A percentile compares a stretch with the other conserved stretches of the same genome.
Conservation (phyloP, 2,329 filamentous ascomycete species). For the Emergomyces orientalis region DNA sequence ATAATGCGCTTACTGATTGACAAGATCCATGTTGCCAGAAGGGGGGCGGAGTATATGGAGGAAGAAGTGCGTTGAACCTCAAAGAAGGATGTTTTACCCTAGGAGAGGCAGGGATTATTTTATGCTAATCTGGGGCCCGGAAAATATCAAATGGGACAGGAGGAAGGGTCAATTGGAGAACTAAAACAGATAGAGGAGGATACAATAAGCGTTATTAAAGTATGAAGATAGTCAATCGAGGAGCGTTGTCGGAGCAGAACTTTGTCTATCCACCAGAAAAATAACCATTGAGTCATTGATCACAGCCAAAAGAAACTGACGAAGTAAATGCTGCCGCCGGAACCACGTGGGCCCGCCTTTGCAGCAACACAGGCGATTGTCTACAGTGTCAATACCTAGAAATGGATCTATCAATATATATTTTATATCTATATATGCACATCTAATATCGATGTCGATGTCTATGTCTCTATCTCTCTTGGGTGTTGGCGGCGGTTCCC, state of each 20-base stretch:
- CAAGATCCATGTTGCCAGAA: slow-evolving; percentile 46
- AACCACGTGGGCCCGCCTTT: slow-evolving; percentile 3
- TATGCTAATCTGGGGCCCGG: not conserved
- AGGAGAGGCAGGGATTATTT: not conserved
- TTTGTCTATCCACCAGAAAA: not conserved
- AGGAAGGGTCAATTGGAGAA: not conserved
- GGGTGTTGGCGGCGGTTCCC: not conserved
- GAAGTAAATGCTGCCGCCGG: slow-evolving; percentile 4
- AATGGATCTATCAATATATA: not conserved
- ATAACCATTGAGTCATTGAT: slow-evolving; percentile 2
- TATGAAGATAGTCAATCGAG: not conserved
- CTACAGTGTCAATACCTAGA: not conserved
- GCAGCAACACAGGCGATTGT: not conserved
- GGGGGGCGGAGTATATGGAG: not conserved
- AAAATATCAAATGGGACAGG: not conserved
- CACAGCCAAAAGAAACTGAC: not conserved
- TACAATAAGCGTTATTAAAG: not conserved
- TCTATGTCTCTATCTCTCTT: not conserved
- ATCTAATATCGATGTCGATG: no score
- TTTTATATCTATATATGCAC: not conserved
- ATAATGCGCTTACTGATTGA: slow-evolving; percentile 47
- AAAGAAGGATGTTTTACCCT: not conserved
- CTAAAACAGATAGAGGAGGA: not conserved
- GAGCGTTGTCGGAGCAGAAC: no score
- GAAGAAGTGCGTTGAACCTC: not conserved